Evolutionary conservation across 1,139 yeast species (phyloP).

Genomic region (Sugiyamaella novakii): DNA sequence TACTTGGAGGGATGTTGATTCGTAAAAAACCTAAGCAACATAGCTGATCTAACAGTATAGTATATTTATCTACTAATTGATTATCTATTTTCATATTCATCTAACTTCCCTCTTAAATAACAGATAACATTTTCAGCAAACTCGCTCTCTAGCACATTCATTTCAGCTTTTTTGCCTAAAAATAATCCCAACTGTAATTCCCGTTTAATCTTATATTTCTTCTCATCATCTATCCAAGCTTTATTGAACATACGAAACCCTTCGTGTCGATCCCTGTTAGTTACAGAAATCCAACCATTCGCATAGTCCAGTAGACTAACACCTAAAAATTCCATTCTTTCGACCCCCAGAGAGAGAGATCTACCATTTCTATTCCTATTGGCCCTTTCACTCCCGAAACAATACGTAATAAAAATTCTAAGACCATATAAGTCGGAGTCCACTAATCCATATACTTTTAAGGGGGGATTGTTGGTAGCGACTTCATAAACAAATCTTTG

Average conservation of each 20-base stretch:
- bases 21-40: conserved; percentile 33
- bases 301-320: conserved; percentile 48
- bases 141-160: conserved; percentile 46
- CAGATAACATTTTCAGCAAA: not conserved
- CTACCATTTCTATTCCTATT: not conserved
- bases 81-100: too few species aligned
- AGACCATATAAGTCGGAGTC: conserved; percentile 75
- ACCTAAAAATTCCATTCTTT: conserved; percentile 40
- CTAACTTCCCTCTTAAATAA: conserved; percentile 3
- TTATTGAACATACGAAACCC: conserved; percentile 6
- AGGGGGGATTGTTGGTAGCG: conserved; percentile 50
- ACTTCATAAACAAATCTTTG: conserved; percentile 59
- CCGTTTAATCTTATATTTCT: conserved; percentile 37
- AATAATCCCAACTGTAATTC: conserved; percentile 60
- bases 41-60: too few species aligned
- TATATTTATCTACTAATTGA: too few species aligned
- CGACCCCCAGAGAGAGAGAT: conserved; percentile 12
- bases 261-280: conserved; percentile 42
- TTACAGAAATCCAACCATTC: conserved; percentile 44
- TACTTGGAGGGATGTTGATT: conserved; percentile 29
- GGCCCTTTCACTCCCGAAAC: conserved; percentile 31
- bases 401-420: conserved; percentile 54
- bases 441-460: conserved; percentile 52
- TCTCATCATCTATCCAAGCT: conserved; percentile 33
- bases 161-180: conserved; percentile 59